Conservation (phyloP, 768 basidiomycete genomes). For the Suillus spraguei region DNA sequence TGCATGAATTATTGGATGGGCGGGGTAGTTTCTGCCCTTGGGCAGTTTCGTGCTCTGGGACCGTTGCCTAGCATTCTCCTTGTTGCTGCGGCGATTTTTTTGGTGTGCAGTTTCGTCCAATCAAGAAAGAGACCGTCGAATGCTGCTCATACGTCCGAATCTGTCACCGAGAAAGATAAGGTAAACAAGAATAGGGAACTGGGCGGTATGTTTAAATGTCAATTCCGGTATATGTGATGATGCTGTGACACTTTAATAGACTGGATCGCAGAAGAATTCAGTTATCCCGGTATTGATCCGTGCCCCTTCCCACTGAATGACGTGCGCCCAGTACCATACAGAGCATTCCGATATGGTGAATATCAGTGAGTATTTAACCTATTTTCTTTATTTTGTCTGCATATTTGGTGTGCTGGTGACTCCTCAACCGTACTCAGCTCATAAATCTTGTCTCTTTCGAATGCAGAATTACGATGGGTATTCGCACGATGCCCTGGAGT, state of each 20-base stretch:
- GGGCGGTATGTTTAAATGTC: slow-evolving; percentile 22
- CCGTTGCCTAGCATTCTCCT: background rate
- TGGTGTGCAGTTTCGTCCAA: slow-evolving; percentile 15
- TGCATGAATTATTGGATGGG: background rate
- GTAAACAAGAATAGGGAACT: slow-evolving; percentile 25
- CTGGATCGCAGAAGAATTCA: slow-evolving; percentile 54
- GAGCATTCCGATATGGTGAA: slow-evolving; percentile 63
- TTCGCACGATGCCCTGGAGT: slow-evolving; percentile 65
- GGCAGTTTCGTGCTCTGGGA: slow-evolving; percentile 1
- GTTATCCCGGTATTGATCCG: slow-evolving; percentile 52
- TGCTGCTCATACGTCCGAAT: background rate
- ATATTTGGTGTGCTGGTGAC: background rate
- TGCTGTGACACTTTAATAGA: slow-evolving; percentile 33
- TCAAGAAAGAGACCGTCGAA: background rate
- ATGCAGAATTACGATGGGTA: slow-evolving; percentile 67
- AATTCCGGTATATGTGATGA: background rate
- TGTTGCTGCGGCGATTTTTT: background rate
- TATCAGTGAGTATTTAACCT: slow-evolving; percentile 52
- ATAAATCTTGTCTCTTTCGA: background rate
- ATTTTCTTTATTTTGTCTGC: background rate
- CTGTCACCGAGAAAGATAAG: slow-evolving; percentile 7
- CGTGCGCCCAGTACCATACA: slow-evolving; percentile 60
- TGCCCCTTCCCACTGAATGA: slow-evolving; percentile 40
- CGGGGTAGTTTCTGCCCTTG: background rate
- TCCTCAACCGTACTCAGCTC: background rate